phyloP scores from a whole-genome alignment of 768 basidiomycete species.

The Butyriboletus loyo region DNA sequence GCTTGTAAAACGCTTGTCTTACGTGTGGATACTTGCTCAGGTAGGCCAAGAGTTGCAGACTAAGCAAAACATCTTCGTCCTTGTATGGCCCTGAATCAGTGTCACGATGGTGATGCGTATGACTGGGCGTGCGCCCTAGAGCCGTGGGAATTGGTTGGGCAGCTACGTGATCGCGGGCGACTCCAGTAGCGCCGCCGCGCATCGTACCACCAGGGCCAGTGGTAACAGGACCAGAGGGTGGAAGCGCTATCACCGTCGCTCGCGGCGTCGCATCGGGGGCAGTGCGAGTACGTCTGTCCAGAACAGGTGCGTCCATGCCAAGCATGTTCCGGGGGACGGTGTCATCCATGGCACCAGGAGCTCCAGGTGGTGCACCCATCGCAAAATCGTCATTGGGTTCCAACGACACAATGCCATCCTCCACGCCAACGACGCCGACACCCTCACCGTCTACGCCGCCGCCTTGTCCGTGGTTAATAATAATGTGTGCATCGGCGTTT shows the following conservation, averaged over 20 bases:
- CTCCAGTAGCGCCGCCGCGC: constrained; percentile 12
- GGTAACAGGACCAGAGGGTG: constrained; percentile 27
- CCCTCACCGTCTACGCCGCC: constrained; percentile 39
- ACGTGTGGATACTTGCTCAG: constrained; percentile 98
- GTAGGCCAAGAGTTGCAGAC: constrained; percentile 92
- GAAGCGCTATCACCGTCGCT: constrained; percentile 56
- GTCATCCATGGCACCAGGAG: constrained; percentile 74
- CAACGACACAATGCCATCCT: constrained; percentile 72
- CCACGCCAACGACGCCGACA: constrained; percentile 49
- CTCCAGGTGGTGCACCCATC: constrained; percentile 88
- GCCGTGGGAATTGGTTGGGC: constrained; percentile 12
- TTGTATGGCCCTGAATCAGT: constrained; percentile 67
- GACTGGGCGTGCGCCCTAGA: constrained; percentile 26
- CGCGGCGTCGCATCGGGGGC: constrained; percentile 63
- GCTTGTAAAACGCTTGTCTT: constrained; percentile 91
- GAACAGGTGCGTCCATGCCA: constrained; percentile 23
- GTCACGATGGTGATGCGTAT: constrained; percentile 40
- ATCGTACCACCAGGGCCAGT: constrained; percentile 11
- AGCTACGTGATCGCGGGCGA: constrained; percentile 17
- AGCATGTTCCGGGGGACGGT: constrained; percentile 26
- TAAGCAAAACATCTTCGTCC: constrained; percentile 90
- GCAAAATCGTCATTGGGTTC: constrained; percentile 86
- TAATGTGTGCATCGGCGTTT: constrained; percentile 49
- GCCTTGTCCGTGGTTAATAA: constrained; percentile 47
- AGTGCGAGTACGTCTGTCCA: constrained; percentile 35